Conservation (phyloP, 129 eudicot genomes). For the Flaveria brownii region DNA sequence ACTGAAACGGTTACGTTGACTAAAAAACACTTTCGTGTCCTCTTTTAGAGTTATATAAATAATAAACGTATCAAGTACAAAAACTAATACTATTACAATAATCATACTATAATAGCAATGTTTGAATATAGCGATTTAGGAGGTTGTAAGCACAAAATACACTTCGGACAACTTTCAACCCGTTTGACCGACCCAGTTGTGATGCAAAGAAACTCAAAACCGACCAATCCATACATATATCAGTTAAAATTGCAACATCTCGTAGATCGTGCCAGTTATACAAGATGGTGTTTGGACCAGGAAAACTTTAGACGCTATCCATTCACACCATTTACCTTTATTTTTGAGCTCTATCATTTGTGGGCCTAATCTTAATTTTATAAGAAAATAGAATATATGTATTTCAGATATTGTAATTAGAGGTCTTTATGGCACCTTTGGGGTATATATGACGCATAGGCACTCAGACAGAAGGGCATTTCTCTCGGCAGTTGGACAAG, state of each 20-base stretch:
- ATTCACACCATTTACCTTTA: not conserved
- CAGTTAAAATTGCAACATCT: not conserved
- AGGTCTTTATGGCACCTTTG: slow-evolving; percentile 47
- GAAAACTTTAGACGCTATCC: not conserved
- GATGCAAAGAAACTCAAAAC: not conserved
- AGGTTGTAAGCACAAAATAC: not conserved
- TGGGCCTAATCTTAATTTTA: not conserved
- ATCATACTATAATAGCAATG: not conserved
- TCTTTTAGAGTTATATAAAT: not conserved
- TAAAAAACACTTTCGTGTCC: not conserved
- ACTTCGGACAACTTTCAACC: not conserved
- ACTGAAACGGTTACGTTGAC: not conserved
- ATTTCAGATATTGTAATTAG: not conserved
- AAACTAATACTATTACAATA: not conserved
- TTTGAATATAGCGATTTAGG: not conserved
- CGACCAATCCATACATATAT: not conserved
- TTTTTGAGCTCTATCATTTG: not conserved
- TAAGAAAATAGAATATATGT: not conserved
- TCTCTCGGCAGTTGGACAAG: slow-evolving; percentile 85
- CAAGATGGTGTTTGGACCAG: not conserved
- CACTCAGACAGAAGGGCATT: slow-evolving; percentile 68
- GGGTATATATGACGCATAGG: slow-evolving; percentile 82
- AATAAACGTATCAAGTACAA: not conserved
- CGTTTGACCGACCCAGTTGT: not conserved
- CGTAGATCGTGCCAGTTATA: not conserved